These are phyloP conservation scores for Gypsophila paniculata DNA, from an alignment of 179 eudicot genomes.

Conservation along the genomic window DNA sequence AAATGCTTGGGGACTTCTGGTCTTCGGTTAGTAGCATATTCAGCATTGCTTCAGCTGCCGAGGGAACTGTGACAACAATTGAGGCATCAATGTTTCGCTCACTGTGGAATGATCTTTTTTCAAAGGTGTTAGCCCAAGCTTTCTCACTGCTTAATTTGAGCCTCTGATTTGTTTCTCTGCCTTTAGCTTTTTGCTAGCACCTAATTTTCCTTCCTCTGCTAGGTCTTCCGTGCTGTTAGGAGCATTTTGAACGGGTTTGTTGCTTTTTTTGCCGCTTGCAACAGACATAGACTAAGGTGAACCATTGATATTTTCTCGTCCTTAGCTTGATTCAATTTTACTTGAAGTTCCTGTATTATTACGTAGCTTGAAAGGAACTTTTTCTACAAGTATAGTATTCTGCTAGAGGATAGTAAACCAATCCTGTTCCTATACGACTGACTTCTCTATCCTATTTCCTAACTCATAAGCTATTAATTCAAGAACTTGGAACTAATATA, in stretches of 20 bases:
- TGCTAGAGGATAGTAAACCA: neutral
- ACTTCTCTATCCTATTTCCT: neutral
- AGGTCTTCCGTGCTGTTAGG: conserved; percentile 86
- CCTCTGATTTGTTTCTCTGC: neutral
- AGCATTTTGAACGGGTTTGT: conserved; percentile 86
- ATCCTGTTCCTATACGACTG: neutral
- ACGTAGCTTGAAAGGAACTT: neutral
- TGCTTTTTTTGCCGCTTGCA: conserved; percentile 82
- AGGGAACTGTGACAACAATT: conserved; percentile 56
- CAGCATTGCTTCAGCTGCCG: conserved; percentile 57
- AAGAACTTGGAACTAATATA: neutral
- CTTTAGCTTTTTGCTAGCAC: conserved; percentile 5
- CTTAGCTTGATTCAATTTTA: too few relatives aligned
- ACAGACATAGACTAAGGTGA: conserved; percentile 95
- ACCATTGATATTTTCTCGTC: neutral
- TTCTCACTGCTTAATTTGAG: neutral
- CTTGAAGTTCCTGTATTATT: too few relatives aligned
- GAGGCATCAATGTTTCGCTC: conserved; percentile 87
- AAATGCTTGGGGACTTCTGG: conserved; percentile 50
- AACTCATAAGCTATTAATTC: neutral
- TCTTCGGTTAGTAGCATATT: conserved; percentile 44
- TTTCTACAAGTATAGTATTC: neutral
- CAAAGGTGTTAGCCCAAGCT: conserved; percentile 47
- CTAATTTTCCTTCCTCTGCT: conserved; percentile 12
- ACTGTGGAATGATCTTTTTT: conserved; percentile 90